Percentiles rank a stretch among this genome's conserved stretches.
These are phyloP conservation scores for Kwoniella shivajii DNA, from an alignment of 1,284 basidiomycete genomes.

Conservation along the genomic window DNA sequence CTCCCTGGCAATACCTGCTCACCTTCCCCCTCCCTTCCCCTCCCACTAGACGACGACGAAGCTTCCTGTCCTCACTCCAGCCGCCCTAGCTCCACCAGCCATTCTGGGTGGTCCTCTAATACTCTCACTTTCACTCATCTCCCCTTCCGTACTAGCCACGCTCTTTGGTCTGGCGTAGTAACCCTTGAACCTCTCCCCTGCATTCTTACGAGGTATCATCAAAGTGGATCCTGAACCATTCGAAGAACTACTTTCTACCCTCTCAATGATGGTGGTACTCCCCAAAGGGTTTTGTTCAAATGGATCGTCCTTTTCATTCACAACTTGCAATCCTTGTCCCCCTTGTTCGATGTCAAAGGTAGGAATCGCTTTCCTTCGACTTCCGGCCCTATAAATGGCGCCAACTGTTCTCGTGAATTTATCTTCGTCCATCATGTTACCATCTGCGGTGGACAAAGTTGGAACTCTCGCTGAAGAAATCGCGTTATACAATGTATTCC, in stretches of 20 bases:
- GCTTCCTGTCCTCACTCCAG: conserved; percentile 18
- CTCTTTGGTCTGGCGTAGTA: conserved; percentile 22
- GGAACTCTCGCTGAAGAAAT: conserved; percentile 23
- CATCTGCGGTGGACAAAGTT: not conserved
- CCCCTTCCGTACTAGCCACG: not conserved
- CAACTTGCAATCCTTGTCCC: conserved; percentile 15
- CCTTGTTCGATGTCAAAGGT: not conserved
- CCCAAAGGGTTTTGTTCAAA: too few relatives aligned
- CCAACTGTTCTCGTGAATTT: conserved; percentile 29
- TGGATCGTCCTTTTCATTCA: conserved; percentile 21
- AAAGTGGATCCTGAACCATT: not conserved
- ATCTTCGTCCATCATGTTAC: conserved; percentile 16
- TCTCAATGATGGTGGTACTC: not conserved
- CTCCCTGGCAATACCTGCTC: not conserved
- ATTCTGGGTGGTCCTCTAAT: conserved; percentile 9
- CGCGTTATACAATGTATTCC: conserved; percentile 32
- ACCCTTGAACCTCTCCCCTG: conserved; percentile 24
- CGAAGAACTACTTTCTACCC: not conserved
- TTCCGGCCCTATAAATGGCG: conserved; percentile 23
- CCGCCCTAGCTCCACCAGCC: conserved; percentile 20
- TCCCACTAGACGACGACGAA: conserved; percentile 3
- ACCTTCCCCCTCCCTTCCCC: not conserved
- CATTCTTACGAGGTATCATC: not conserved
- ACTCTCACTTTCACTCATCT: conserved; percentile 6
- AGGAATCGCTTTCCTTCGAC: conserved; percentile 12